Base-by-base conservation (phyloP, 805 yeast genomes). In the Starmerella stellata region DNA sequence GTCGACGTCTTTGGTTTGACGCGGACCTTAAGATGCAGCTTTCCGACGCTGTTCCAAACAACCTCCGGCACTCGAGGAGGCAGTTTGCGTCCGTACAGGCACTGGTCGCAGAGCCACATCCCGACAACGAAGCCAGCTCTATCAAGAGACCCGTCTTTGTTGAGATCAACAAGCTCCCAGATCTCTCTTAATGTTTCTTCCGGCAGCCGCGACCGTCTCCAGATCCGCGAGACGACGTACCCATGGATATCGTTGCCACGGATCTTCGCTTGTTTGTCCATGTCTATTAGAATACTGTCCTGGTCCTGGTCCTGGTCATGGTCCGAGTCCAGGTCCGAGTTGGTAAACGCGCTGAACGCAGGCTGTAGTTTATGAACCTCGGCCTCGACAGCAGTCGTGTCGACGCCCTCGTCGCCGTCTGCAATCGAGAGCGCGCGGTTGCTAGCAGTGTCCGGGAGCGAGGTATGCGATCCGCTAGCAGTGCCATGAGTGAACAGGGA, bases 101-200 rank as follows among this genome's bases (percentile, higher is more conserved):
- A 80, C 58, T 90, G 98, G 56, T 90, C 99, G 2, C 90, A 85
- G 4, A 85, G 59, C 98, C 98, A 90, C 78, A 80, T 85, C 0
- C 98, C 98, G n/a, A 85, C 87, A 24, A 87, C 61, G 51, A 90
- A 90, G 45, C 85, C 87, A 28, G 74, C 75, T 44, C 80, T 70
- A 47, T 75, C 77, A 39, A 90, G 61, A 1, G 79, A 70, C 0
- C 93, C 93, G 54, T 78, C 90, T 29, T 48, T 47, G 40, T 52
- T 50, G 9, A 55, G 47, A 47, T 60, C 63, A 18, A 85, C 87
- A 49, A 77, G 63, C 35, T 72, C 69, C 82, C 82, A 81, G 21
- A 75, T 74, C 36, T 70, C 68, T 19, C 60, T 63, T 24, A 79
- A 55, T 0, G 71, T 65, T 21, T 74, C 78, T 15, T 60, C 64